Conservation (phyloP, 75 land plant species). For the Azolla pinnata region DNA sequence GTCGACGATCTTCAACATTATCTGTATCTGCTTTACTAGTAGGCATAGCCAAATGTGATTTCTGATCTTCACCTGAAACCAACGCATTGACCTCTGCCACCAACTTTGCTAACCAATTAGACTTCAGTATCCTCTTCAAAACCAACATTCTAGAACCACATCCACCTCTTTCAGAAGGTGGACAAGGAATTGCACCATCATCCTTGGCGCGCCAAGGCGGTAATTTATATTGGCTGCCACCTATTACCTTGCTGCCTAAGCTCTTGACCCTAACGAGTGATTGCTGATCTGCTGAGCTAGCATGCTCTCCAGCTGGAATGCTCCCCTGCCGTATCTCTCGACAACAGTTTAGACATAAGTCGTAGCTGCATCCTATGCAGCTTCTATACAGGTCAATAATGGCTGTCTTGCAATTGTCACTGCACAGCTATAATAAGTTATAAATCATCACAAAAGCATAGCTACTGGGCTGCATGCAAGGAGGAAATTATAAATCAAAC, state of each 20-base stretch:
- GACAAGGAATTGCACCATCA: constrained; percentile 61
- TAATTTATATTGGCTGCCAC: neutral
- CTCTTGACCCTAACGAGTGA: constrained; percentile 14
- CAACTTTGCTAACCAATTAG: constrained; percentile 26
- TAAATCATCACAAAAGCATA: too few species aligned
- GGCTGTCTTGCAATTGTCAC: constrained; percentile 74
- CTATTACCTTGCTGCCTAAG: constrained; percentile 27
- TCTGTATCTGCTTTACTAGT: constrained; percentile 17
- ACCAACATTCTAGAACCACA: constrained; percentile 43
- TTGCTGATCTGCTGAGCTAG: constrained; percentile 18
- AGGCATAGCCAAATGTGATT: constrained; percentile 20
- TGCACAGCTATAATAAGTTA: too few species aligned
- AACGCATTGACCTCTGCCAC: constrained; percentile 8
- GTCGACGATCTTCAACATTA: constrained; percentile 17
- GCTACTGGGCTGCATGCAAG: too few species aligned
- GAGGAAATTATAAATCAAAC: neutral
- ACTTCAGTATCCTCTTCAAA: constrained; percentile 31
- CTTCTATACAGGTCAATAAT: constrained; percentile 81
- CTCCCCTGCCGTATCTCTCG: constrained; percentile 61
- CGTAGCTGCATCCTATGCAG: constrained; percentile 67
- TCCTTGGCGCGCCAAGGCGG: constrained; percentile 41
- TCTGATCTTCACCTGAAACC: constrained; percentile 17
- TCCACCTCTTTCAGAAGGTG: constrained; percentile 45
- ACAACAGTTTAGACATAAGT: constrained; percentile 79
- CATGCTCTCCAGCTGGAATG: constrained; percentile 29